Percentiles rank a stretch among this genome's conserved stretches.
Evolutionary conservation across 345 rosid genomes (phyloP).

Genomic region (Eucalyptus tenuipes): DNA sequence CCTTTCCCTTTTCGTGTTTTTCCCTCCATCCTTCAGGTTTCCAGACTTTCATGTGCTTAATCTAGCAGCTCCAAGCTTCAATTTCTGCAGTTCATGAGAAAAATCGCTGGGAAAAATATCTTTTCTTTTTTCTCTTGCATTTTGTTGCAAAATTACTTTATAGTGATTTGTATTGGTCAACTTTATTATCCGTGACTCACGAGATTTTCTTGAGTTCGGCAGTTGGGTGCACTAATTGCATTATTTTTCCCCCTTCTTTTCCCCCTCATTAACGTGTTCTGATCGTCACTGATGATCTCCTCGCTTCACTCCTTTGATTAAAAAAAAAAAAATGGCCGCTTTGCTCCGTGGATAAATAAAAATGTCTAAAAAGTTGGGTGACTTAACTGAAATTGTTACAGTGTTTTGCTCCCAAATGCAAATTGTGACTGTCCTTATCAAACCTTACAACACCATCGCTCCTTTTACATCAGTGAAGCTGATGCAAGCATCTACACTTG

Average conservation of each 20-base stretch:
- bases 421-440: neutral
- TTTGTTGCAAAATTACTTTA: neutral
- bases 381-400: neutral
- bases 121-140: neutral
- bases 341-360: slow-evolving; percentile 2
- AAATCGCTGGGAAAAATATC: neutral
- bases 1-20: neutral
- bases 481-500: neutral
- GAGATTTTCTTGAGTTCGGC: slow-evolving; percentile 18
- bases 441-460: neutral
- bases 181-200: slow-evolving; percentile 36
- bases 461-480: neutral
- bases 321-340: neutral
- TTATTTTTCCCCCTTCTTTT: slow-evolving; percentile 1
- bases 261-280: slow-evolving; percentile 19
- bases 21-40: neutral
- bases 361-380: neutral
- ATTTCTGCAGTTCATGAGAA: neutral
- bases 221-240: slow-evolving; percentile 21
- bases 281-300: neutral
- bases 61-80: neutral
- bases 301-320: neutral
- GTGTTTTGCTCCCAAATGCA: neutral
- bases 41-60: neutral
- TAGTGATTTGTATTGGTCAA: neutral